These are phyloP conservation scores for Dactylellina parvicollis DNA, from an alignment of 2,329 filamentous ascomycete genomes.

Conservation along the genomic window DNA sequence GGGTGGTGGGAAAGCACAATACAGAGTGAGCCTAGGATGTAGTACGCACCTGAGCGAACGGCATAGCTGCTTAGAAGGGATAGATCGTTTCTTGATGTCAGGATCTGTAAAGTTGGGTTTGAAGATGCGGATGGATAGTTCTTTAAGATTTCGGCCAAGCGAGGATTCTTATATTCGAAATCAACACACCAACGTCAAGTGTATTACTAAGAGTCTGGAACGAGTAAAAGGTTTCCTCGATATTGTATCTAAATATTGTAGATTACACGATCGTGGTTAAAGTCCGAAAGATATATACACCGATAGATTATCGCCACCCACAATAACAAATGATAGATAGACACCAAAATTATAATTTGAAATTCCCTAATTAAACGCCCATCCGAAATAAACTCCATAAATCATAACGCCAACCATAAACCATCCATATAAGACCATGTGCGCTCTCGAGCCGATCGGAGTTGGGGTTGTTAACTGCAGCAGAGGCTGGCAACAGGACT, in stretches of 20 bases:
- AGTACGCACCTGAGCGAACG: constrained; percentile 57
- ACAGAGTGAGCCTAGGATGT: background rate
- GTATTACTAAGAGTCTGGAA: constrained; percentile 11
- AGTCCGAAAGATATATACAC: too few species aligned
- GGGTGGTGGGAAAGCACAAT: background rate
- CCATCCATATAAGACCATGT: too few species aligned
- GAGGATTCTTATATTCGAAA: constrained; percentile 27
- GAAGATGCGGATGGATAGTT: background rate
- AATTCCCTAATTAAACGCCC: too few species aligned
- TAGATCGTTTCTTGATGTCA: background rate
- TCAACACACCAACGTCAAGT: constrained; percentile 19
- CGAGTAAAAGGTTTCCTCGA: background rate
- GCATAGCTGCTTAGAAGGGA: constrained; percentile 48
- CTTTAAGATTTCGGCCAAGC: constrained; percentile 13
- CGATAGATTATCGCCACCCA: too few species aligned
- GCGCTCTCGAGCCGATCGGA: too few species aligned
- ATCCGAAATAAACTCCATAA: too few species aligned
- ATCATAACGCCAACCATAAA: too few species aligned
- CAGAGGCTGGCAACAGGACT: too few species aligned
- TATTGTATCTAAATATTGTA: constrained; percentile 7
- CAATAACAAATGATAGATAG: too few species aligned
- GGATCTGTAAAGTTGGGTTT: background rate
- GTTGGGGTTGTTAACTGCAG: too few species aligned
- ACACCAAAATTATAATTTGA: too few species aligned
- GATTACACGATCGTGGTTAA: too few species aligned